These are phyloP conservation scores for Solanum infundibuliforme DNA, from an alignment of 257 asterid species.

Conservation along the genomic window DNA sequence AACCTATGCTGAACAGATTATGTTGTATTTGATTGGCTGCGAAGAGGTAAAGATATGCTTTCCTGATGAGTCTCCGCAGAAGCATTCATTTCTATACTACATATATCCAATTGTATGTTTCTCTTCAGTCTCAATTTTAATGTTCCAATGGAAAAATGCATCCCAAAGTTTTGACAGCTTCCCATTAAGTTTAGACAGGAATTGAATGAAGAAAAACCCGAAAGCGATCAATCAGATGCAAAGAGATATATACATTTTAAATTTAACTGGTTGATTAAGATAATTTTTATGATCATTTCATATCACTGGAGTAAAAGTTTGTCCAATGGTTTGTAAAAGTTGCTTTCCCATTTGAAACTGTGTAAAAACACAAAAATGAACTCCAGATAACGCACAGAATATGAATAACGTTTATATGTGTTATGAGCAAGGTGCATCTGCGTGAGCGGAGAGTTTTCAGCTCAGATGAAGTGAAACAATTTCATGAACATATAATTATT, in stretches of 20 bases:
- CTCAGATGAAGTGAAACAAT: not conserved
- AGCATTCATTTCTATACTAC: not conserved
- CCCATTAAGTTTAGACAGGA: not conserved
- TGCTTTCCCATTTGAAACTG: not conserved
- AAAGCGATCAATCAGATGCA: not conserved
- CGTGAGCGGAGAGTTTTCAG: not conserved
- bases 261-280: not conserved
- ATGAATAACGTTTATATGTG: not conserved
- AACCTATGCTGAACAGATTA: not conserved
- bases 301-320: not conserved
- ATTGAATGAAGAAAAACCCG: not conserved
- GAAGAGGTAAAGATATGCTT: not conserved
- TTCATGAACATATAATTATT: not conserved
- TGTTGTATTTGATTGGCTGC: not conserved
- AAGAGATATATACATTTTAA: not conserved
- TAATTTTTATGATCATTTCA: not conserved
- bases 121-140: not conserved
- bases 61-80: not conserved
- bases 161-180: not conserved
- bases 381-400: not conserved
- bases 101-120: not conserved
- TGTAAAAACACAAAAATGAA: not conserved
- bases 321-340: not conserved
- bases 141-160: not conserved
- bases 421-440: not conserved